Evolutionary conservation across 1,284 basidiomycete species (phyloP).

Genomic region (Coniophora puteana): DNA sequence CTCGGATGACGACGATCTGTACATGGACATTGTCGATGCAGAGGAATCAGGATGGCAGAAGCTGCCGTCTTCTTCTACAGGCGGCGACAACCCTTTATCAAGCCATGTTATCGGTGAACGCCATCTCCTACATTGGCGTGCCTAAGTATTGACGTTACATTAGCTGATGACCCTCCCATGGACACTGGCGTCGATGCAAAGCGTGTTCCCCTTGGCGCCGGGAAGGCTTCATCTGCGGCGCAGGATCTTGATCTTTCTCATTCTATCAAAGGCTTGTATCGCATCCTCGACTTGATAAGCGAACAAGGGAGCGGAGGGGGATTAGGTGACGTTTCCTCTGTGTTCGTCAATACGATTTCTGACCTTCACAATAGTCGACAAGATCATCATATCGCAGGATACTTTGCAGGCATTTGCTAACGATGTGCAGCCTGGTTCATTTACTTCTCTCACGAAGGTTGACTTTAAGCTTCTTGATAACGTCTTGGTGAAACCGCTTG

Average conservation of each 20-base stretch:
- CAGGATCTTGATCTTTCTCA: conserved; percentile 21
- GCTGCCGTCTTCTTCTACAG: no score
- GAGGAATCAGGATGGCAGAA: no score
- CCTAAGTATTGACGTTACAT: no score
- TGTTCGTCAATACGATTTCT: not conserved
- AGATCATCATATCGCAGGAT: conserved; percentile 53
- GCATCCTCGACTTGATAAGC: conserved; percentile 51
- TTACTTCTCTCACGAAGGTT: conserved; percentile 47
- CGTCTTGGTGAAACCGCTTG: conserved; percentile 41
- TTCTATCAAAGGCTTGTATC: conserved; percentile 40
- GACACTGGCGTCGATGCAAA: no score
- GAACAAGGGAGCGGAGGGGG: conserved; percentile 49
- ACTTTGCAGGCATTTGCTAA: conserved; percentile 44
- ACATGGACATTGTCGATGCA: no score
- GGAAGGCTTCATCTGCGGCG: not conserved
- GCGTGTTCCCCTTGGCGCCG: no score
- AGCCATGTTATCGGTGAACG: no score
- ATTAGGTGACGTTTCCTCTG: conserved; percentile 35
- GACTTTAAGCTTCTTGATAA: conserved; percentile 48
- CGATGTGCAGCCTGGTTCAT: conserved; percentile 41
- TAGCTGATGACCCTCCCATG: no score
- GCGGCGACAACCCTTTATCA: no score
- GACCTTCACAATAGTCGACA: conserved; percentile 40
- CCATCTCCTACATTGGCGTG: no score
- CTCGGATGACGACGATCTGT: no score